Evolutionary conservation across 148 eudicot genomes (phyloP).

Genomic region (Tetragonia tetragonoides): DNA sequence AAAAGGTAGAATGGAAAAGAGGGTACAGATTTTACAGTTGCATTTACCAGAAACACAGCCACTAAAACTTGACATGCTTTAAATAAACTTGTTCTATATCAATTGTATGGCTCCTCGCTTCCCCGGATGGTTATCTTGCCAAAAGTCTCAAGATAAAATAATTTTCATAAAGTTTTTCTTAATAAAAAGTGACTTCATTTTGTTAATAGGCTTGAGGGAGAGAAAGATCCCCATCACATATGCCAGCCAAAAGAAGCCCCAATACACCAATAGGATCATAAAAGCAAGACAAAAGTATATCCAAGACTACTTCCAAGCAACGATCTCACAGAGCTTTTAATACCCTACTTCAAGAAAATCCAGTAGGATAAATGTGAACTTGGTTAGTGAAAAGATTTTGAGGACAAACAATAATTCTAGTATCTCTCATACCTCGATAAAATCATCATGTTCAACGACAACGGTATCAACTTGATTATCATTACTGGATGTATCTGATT

Average conservation of each 20-base stretch:
- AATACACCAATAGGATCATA: background rate
- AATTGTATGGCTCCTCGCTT: no score
- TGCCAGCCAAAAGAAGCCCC: background rate
- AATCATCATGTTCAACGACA: constrained; percentile 77
- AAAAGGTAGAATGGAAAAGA: no score
- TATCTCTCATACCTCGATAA: constrained; percentile 60
- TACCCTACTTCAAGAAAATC: background rate
- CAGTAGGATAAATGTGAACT: background rate
- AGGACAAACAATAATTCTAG: background rate
- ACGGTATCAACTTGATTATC: constrained; percentile 48
- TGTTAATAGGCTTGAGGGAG: background rate
- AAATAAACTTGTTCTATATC: no score
- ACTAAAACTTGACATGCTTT: no score
- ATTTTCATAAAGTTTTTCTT: no score
- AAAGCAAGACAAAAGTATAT: background rate
- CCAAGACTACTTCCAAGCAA: background rate
- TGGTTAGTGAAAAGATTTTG: background rate
- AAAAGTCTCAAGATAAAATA: no score
- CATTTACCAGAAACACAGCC: no score
- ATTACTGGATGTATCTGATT: constrained; percentile 39
- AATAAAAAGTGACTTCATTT: no score
- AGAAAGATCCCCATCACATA: background rate
- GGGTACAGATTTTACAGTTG: no score
- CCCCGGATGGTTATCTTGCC: no score
- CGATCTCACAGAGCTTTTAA: background rate